A percentile compares a stretch with the other conserved stretches of the same genome.
phyloP scores from a whole-genome alignment of 176 grass and related monocot genomes.

The Carex littledalei region DNA sequence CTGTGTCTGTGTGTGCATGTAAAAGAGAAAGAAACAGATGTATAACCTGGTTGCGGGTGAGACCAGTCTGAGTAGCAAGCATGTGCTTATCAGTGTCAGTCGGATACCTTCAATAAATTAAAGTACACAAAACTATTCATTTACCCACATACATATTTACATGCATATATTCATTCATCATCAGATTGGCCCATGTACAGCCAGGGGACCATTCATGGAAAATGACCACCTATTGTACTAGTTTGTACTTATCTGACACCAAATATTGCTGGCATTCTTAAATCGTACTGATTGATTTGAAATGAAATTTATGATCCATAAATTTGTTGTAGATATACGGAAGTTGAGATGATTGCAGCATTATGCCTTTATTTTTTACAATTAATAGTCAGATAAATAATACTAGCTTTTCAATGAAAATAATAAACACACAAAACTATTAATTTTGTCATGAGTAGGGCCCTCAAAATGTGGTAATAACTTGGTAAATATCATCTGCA shows the following conservation, averaged over 20 bases:
- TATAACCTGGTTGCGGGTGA: conserved; percentile 52
- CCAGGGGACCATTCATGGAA: not conserved
- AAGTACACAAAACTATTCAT: conserved; percentile 10
- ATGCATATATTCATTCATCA: conserved; percentile 15
- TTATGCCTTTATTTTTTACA: not conserved
- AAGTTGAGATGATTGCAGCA: not conserved
- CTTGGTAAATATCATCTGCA: not conserved
- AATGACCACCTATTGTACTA: not conserved
- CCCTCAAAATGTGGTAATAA: not conserved
- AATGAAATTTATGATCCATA: not conserved
- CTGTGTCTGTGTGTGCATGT: not conserved
- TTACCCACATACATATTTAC: not conserved
- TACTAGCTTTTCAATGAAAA: not conserved
- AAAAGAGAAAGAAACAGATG: not conserved
- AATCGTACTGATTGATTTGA: not conserved
- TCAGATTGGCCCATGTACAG: not conserved
- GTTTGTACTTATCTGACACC: not conserved
- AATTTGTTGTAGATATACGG: not conserved
- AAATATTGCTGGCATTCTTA: not conserved
- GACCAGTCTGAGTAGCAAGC: conserved; percentile 50
- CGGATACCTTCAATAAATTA: conserved; percentile 37
- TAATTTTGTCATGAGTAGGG: not conserved
- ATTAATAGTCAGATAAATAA: not conserved
- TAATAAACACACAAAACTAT: not conserved
- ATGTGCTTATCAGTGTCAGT: conserved; percentile 60